Evolutionary conservation across 2,329 filamentous ascomycete genomes (phyloP).

Genomic region (Pseudopyrenochaeta lycopersici): DNA sequence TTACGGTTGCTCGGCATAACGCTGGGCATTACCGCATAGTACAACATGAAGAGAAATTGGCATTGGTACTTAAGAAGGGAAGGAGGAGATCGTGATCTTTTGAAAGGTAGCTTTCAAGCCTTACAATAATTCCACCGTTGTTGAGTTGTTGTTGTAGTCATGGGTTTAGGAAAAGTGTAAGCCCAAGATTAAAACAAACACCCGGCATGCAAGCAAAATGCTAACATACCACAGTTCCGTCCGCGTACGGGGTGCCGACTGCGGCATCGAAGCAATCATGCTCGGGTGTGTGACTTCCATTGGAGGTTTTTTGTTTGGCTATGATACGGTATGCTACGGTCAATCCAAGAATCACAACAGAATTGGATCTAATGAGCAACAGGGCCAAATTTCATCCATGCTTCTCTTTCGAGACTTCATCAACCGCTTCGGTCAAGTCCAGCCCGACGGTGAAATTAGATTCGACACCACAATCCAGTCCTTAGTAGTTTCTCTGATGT

Average conservation of each 20-base stretch:
- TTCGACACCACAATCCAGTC: constrained; percentile 57
- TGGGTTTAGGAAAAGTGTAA: constrained; percentile 36
- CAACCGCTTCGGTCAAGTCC: constrained; percentile 62
- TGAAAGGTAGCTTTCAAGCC: no score
- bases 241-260: constrained; percentile 41
- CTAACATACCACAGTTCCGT: constrained; percentile 30
- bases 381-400: constrained; percentile 47
- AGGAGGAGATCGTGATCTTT: neutral
- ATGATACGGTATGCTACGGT: no score
- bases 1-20: constrained; percentile 26
- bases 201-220: neutral
- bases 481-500: constrained; percentile 45
- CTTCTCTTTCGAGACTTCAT: constrained; percentile 61
- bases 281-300: constrained; percentile 65
- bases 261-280: constrained; percentile 56
- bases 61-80: constrained; percentile 25
- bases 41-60: constrained; percentile 14
- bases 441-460: constrained; percentile 49
- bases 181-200: neutral
- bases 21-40: constrained; percentile 36
- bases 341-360: neutral
- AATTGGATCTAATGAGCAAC: constrained; percentile 16
- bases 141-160: constrained; percentile 17
- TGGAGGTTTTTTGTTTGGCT: constrained; percentile 52
- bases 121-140: neutral